Evolutionary conservation across 2,329 filamentous ascomycete genomes (phyloP), one percentile per base, ranked within the genome.

Genomic region (Apiospora pterosperma): DNA sequence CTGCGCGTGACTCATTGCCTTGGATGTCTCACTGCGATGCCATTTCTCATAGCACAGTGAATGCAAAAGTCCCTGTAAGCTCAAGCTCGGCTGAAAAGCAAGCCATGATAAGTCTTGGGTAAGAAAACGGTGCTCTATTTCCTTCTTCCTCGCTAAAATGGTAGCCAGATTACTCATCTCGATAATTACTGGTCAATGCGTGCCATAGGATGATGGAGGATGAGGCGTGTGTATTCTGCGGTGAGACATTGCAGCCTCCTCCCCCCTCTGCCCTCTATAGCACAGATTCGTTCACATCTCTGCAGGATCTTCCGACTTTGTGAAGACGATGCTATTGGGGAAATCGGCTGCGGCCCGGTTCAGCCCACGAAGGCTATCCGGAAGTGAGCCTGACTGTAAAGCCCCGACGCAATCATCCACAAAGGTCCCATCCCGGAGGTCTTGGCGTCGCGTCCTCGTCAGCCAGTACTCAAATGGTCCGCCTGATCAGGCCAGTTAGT

Each of bases 401-500:
- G 67, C 70, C 1, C 63, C 66, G 62, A 83, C 73, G 39, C 75
- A 76, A 21, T 78, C 72, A 28, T 79, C 76, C 7, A 82, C 76
- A 36, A 78, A 60, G 4, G 67, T 65, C 2, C 67, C 63, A 62
- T 79, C 74, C 0, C 75, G 71, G 11, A 79, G 69, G 23, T 78
- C 76, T 65, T 80, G 76, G 5, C 69, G 70, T 48, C 78, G 77
- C 5, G 80, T 81, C 41, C 76, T 74, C 11, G 77, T 76, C n/a
- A 82, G 73, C 80, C 80, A 83, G 69, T 83, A 81, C 70, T 80
- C 77, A 65, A 83, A 81, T 0, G 81, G 80, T 0, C 81, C 80
- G 6, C 76, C 78, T 80, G 38, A 52, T 14, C 38, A 59, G 38
- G 19, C 52, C 28, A 34, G 34, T 59, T 23, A 65, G 28, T 21